These are phyloP conservation scores for Solanum raphanifolium DNA, from an alignment of 257 asterid species.

Conservation along the genomic window DNA sequence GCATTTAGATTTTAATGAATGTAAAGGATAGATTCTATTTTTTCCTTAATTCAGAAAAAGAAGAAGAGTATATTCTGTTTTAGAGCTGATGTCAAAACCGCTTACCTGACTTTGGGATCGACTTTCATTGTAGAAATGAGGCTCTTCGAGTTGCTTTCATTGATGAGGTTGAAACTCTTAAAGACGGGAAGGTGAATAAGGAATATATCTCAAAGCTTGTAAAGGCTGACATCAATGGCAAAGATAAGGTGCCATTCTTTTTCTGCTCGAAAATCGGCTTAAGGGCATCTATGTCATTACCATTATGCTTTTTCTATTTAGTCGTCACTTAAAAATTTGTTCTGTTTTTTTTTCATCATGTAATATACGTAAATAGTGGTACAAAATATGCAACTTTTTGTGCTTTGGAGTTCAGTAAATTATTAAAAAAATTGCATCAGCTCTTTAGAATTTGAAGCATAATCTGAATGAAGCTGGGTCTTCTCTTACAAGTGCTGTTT, in stretches of 20 bases:
- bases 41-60: background rate
- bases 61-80: background rate
- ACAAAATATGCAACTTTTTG: background rate
- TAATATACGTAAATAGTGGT: background rate
- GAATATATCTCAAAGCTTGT: constrained; percentile 91
- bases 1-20: background rate
- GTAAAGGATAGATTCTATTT: background rate
- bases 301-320: background rate
- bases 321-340: background rate
- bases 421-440: background rate
- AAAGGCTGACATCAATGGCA: constrained; percentile 90
- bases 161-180: constrained; percentile 83
- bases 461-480: background rate
- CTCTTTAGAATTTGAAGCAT: background rate
- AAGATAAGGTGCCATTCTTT: constrained; percentile 60
- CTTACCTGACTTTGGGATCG: background rate
- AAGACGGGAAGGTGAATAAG: constrained; percentile 71
- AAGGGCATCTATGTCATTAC: background rate
- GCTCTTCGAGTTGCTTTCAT: constrained; percentile 98
- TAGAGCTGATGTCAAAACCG: background rate
- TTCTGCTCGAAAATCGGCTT: background rate
- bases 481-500: background rate
- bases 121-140: constrained; percentile 54
- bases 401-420: background rate
- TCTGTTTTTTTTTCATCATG: background rate